Evolutionary conservation across 257 asterid species (phyloP).

Genomic region (Scutellaria barbata): DNA sequence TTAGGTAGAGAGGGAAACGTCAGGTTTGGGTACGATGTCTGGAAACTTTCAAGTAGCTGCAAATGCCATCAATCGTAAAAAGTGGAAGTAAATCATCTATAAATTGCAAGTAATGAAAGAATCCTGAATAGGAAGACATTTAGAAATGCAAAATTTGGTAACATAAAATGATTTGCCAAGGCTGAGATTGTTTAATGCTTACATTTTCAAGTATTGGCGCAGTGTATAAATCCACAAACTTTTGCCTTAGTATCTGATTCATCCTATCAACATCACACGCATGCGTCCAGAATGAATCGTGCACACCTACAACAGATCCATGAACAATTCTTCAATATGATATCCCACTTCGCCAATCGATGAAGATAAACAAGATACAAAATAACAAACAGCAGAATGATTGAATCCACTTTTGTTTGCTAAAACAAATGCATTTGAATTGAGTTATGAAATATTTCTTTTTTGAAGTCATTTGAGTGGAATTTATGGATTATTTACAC

Average conservation of each 20-base stretch:
- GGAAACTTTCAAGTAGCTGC: conserved; percentile 83
- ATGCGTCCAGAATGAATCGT: conserved; percentile 97
- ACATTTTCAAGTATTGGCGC: conserved; percentile 88
- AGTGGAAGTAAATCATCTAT: conserved; percentile 2
- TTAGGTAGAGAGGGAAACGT: conserved; percentile 74
- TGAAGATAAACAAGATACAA: not conserved
- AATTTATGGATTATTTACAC: too few relatives aligned
- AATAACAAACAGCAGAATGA: not conserved
- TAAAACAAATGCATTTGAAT: not conserved
- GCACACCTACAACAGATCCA: conserved; percentile 69
- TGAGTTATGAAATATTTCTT: too few relatives aligned
- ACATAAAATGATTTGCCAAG: not conserved
- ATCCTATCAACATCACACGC: conserved; percentile 90
- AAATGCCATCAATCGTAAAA: conserved; percentile 17
- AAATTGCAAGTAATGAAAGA: not conserved
- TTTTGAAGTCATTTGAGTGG: too few relatives aligned
- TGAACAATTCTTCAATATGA: not conserved
- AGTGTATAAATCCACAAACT: conserved; percentile 86
- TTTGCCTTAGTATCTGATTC: conserved; percentile 79
- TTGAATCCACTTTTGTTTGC: not conserved
- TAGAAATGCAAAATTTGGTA: not conserved
- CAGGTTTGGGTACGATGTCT: conserved; percentile 67
- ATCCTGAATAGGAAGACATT: too few relatives aligned
- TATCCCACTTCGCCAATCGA: not conserved
- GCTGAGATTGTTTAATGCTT: conserved; percentile 43